These are phyloP conservation scores for Abrus precatorius DNA, from an alignment of 306 rosid species.

Conservation along the genomic window DNA sequence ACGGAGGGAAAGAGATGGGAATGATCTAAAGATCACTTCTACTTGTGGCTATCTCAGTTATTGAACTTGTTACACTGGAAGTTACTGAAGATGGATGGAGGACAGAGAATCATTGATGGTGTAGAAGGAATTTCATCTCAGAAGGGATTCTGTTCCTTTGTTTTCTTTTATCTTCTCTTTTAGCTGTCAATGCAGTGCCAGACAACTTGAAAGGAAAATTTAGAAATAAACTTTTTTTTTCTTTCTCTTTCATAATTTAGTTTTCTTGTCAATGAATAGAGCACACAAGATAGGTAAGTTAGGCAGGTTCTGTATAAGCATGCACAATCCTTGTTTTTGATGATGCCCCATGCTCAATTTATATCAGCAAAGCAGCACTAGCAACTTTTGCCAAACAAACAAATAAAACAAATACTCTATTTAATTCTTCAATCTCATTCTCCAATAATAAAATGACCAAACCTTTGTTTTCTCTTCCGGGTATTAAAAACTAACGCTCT, in stretches of 20 bases:
- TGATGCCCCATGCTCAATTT: constrained; percentile 57
- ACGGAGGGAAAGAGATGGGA: constrained; percentile 60
- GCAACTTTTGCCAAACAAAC: constrained; percentile 32
- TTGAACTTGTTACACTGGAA: constrained; percentile 42
- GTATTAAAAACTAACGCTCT: neutral
- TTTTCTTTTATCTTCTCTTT: constrained; percentile 43
- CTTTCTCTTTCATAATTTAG: constrained; percentile 49
- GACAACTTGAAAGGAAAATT: constrained; percentile 60
- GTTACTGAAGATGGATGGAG: constrained; percentile 43
- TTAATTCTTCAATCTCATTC: constrained; percentile 12
- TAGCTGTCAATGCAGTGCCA: constrained; percentile 66
- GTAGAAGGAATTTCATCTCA: constrained; percentile 60
- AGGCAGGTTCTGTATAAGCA: constrained; percentile 57
- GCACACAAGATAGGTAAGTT: constrained; percentile 58
- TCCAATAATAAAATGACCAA: constrained; percentile 17
- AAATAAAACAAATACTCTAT: constrained; percentile 22
- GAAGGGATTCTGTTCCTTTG: constrained; percentile 47
- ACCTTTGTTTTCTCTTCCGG: neutral
- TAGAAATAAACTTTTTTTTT: constrained; percentile 50
- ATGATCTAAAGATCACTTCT: constrained; percentile 51
- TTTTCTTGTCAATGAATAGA: constrained; percentile 63
- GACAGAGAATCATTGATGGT: constrained; percentile 50
- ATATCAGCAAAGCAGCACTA: constrained; percentile 42
- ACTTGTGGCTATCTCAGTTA: constrained; percentile 37
- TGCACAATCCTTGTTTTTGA: constrained; percentile 54